Conservation (phyloP, 208 protist genomes). For the Borovskyia barvae region DNA sequence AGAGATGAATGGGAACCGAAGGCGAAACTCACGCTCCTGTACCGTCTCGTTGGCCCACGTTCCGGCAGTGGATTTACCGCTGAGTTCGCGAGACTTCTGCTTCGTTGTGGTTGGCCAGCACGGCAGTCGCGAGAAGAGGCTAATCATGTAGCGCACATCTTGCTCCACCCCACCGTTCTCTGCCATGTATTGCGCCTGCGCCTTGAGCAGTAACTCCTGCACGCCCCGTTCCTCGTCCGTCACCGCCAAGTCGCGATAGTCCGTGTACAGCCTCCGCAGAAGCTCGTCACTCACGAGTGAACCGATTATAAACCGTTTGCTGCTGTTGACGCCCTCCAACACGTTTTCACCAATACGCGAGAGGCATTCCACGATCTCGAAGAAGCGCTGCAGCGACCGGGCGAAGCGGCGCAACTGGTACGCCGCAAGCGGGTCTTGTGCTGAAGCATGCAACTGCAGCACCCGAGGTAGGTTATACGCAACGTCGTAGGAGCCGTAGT, state of each 20-base stretch:
- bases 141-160: constrained; percentile 36
- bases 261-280: constrained; percentile 30
- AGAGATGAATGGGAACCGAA: constrained; percentile 49
- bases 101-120: constrained; percentile 5
- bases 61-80: constrained; percentile 1
- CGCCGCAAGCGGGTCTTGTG: neutral
- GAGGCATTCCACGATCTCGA: constrained; percentile 34
- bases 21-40: constrained; percentile 41
- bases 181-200: constrained; percentile 41
- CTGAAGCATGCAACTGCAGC: constrained; percentile 13
- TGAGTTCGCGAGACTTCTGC: constrained; percentile 1
- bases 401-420: constrained; percentile 27
- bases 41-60: constrained; percentile 13
- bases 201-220: constrained; percentile 34
- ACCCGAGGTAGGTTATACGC: constrained; percentile 47
- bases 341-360: constrained; percentile 52
- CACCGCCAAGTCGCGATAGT: constrained; percentile 36
- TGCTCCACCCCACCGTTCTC: constrained; percentile 46
- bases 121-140: constrained; percentile 17
- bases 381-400: constrained; percentile 34
- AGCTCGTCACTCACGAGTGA: constrained; percentile 42
- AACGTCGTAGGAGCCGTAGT: constrained; percentile 47
- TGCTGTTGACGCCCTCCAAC: constrained; percentile 54
- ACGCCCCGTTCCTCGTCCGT: constrained; percentile 37
- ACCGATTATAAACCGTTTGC: constrained; percentile 61